Conservation (phyloP, 371 early-diverging fungal species). For the Umbelopsis sp. region DNA sequence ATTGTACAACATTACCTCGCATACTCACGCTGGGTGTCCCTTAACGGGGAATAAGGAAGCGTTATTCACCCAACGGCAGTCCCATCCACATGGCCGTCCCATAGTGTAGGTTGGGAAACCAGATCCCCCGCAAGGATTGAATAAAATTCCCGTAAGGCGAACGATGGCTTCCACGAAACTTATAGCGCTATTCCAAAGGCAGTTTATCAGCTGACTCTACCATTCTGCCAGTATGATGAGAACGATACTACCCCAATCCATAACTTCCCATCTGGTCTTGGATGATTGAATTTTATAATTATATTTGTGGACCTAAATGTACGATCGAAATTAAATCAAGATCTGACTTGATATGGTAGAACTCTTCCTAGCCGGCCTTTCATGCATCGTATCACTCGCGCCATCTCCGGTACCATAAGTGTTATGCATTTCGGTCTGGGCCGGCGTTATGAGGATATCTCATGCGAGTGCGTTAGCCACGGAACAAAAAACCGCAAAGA, state of each 20-base stretch:
- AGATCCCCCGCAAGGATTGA: background rate
- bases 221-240: background rate
- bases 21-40: background rate
- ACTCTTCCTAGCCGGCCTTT: too few relatives aligned
- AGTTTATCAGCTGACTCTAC: background rate
- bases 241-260: background rate
- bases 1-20: background rate
- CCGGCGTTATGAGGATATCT: too few relatives aligned
- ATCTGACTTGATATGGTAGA: too few relatives aligned
- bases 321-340: too few relatives aligned
- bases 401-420: too few relatives aligned
- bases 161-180: background rate
- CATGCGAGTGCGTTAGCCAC: too few relatives aligned
- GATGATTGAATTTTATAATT: too few relatives aligned
- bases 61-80: background rate
- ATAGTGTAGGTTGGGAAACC: too few relatives aligned
- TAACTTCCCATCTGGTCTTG: background rate
- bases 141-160: background rate
- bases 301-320: too few relatives aligned
- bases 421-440: too few relatives aligned
- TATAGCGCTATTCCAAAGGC: background rate
- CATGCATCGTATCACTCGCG: too few relatives aligned
- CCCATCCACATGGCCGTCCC: background rate
- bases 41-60: background rate
- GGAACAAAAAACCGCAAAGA: too few relatives aligned